Base-by-base conservation (phyloP, 208 protist genomes). In the Leishmania turanica region DNA sequence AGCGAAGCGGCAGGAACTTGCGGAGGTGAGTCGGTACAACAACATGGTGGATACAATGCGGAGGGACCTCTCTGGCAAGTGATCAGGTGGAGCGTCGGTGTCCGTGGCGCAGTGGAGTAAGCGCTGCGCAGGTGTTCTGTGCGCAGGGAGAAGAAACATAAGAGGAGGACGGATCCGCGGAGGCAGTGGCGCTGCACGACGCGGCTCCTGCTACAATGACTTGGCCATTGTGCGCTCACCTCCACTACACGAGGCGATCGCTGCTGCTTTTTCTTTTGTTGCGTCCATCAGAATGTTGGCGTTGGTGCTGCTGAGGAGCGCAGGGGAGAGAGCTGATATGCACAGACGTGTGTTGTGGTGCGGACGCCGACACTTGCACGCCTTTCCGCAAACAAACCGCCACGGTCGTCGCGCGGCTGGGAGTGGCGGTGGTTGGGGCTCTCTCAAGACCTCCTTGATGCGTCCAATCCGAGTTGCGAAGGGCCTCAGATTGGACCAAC, bases 11-110 rank as follows among this genome's bases (percentile, higher is more conserved):
- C 93, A 96, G 82, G 91, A 96, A 69, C 81, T 94, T 49, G 91
- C 91, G 3, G 90, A 96, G 70, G 91, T 96, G 71, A 75, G 68
- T 27, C 89, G 93, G 51, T 96, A 96, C 87, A 96, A 96, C 75
- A 88, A 82, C 64, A 96, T 96, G 93, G 93, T 96, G 0, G 81
- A 80, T 7, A 78, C 68, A 8, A 96, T 96, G 93, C 88, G 93
- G n/a, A 83, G 84, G 34, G 90, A 96, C 66, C 58, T 96, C 31
- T 45, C 80, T 24, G 66, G 40, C 19, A 87, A 87, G 70, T 83
- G 64, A 78, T 15, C 31, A 19, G 51, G 8, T 47, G 40, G 42
- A 15, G 42, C 27, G 8, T 54, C 49, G 42, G n/a, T 47, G 21
- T 24, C 68, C 3, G 51, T 11, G 42, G n/a, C 1, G 7, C 8